Evolutionary conservation across 2,329 filamentous ascomycete species (phyloP).

Genomic region (Talaromyces pinophilus): DNA sequence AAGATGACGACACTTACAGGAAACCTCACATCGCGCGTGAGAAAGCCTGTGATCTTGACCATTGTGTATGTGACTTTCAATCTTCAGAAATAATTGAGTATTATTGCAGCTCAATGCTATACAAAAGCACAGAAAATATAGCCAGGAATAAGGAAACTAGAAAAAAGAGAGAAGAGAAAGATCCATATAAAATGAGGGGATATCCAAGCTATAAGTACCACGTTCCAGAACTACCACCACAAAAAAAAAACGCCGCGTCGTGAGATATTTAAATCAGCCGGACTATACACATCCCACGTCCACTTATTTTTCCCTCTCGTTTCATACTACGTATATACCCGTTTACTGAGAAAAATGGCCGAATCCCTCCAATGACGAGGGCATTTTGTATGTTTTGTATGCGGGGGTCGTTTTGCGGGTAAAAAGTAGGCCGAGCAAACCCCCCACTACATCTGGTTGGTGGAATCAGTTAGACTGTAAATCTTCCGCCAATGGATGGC

Average conservation of each 20-base stretch:
- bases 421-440: neutral
- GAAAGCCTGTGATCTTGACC: constrained; percentile 71
- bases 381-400: neutral
- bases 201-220: constrained; percentile 11
- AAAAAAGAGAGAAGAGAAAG: neutral
- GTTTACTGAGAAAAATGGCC: neutral
- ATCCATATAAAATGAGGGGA: constrained; percentile 11
- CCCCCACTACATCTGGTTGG: neutral
- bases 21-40: constrained; percentile 73
- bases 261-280: neutral
- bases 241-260: neutral
- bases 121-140: neutral
- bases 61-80: constrained; percentile 28
- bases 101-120: neutral
- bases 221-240: neutral
- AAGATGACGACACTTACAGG: constrained; percentile 48
- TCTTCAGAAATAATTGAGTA: neutral
- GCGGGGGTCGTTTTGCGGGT: constrained; percentile 8
- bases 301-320: neutral
- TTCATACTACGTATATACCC: neutral
- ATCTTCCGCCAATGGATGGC: neutral
- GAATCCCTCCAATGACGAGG: constrained; percentile 13
- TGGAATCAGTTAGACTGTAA: neutral
- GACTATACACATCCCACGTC: constrained; percentile 5
- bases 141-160: neutral